Base-by-base conservation (phyloP, 352 stramenopile species). In the Pythium phragmiticola region DNA sequence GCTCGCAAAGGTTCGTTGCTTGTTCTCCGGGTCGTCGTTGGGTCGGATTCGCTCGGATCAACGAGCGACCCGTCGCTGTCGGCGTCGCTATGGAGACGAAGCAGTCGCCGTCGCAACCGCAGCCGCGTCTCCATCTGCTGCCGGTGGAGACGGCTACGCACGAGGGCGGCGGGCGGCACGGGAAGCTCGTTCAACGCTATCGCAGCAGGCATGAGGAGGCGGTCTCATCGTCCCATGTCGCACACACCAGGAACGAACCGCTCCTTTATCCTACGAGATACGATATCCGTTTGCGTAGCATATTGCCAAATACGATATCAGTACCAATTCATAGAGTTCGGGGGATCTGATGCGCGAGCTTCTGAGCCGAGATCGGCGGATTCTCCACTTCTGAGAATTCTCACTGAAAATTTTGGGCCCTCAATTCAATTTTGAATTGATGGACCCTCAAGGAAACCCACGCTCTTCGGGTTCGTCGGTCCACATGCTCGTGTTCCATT, bases 61-160 rank as follows among this genome's bases (percentile, higher is more conserved):
- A 2, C 39, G 14, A 19, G 16, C 39, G 39, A 46, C 2, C 39
- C 19, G 19, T 42, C 30, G 21, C 26, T 26, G 37, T 37, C 34
- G 34, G 8, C 41, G 41, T 47, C 65, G 14, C 39, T 63, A 3
- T 76, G 59, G 53, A 88, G 82, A 46, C 75, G 75, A n/a, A 83
- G 73, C 49, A 83, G 57, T 0, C 72, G 60, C n/a, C 63, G 65
- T 8, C 75, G 66, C 14, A 83, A 60, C 9, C 72, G 67, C 28
- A 80, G 61, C 16, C 75, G 65, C 41, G 75, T 78, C 65, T 80
- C 70, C 75, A 80, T 83, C 57, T 65, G 55, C 26, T 50, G 56
- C 7, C 62, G 54, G 28, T 42, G 6, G 4, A 19, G 33, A 33
- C 43, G 55, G 30, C 30, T 34, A 17, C 45, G 47, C 16, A 50